phyloP scores from a whole-genome alignment of 192 early-diverging fungal species.

The Allomyces macrogynus region DNA sequence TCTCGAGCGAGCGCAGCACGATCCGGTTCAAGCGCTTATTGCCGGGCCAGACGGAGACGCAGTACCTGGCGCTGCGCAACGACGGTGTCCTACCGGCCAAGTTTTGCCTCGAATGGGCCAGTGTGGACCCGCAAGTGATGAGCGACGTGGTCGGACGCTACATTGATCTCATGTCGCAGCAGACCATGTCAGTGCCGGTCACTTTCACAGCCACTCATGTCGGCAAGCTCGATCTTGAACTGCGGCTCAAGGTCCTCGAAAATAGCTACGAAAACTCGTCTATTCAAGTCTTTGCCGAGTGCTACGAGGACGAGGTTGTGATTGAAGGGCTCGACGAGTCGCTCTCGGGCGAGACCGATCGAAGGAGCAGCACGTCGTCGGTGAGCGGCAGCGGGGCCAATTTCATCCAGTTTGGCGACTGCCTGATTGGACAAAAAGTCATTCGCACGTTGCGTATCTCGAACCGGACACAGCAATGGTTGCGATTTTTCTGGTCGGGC shows the following conservation, averaged over 20 bases:
- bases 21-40: conserved; percentile 22
- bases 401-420: conserved; percentile 26
- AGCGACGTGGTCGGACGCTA: neutral
- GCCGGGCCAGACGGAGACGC: conserved; percentile 20
- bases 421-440: conserved; percentile 19
- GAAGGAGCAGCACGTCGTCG: too few species aligned
- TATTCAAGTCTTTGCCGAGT: conserved; percentile 26
- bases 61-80: conserved; percentile 23
- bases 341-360: too few species aligned
- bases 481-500: conserved; percentile 16
- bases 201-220: conserved; percentile 16
- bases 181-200: conserved; percentile 17
- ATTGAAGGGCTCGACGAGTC: conserved; percentile 28
- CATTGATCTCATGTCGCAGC: conserved; percentile 8
- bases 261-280: conserved; percentile 34
- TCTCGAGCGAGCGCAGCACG: conserved; percentile 24
- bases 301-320: conserved; percentile 29
- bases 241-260: conserved; percentile 25
- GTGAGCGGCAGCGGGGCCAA: neutral
- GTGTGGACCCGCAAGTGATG: conserved; percentile 11
- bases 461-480: conserved; percentile 22
- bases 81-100: conserved; percentile 36
- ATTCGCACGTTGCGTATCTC: conserved; percentile 12
- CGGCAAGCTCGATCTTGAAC: conserved; percentile 21
- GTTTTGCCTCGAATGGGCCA: conserved; percentile 28